Percentiles rank a stretch among this genome's conserved stretches.
phyloP scores from a whole-genome alignment of 202 grass and related monocot species.

The Zizania palustris region DNA sequence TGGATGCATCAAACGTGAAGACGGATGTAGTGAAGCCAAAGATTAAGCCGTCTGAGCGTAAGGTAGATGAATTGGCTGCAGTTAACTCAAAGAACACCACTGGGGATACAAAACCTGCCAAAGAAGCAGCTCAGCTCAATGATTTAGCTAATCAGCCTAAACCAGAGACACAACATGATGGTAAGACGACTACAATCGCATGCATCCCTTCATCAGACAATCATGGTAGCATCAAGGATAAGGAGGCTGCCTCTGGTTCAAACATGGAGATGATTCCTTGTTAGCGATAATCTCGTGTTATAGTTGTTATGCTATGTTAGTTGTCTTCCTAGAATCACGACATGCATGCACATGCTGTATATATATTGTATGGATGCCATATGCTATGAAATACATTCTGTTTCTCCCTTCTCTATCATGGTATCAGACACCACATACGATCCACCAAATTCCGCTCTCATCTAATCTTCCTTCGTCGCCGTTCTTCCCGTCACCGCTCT shows the following conservation, averaged over 20 bases:
- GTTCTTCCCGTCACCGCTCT: too few relatives aligned
- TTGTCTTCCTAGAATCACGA: too few relatives aligned
- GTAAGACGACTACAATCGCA: conserved; percentile 12
- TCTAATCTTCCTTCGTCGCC: too few relatives aligned
- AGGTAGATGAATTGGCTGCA: conserved; percentile 26
- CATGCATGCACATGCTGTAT: too few relatives aligned
- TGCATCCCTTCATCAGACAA: conserved; percentile 23
- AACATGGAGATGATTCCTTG: conserved; percentile 23
- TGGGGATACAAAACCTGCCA: conserved; percentile 7
- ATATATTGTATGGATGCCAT: too few relatives aligned
- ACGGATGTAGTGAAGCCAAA: conserved; percentile 19
- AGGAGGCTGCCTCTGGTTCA: conserved; percentile 28
- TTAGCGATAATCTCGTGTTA: too few relatives aligned
- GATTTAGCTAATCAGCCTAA: conserved; percentile 45
- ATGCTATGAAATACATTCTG: too few relatives aligned
- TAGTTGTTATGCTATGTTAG: too few relatives aligned
- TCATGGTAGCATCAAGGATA: conserved; percentile 38
- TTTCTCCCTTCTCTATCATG: too few relatives aligned
- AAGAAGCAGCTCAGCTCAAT: conserved; percentile 27
- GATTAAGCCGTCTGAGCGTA: conserved; percentile 37
- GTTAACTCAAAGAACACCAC: conserved; percentile 30
- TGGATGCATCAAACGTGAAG: conserved; percentile 27
- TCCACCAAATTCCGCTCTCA: too few relatives aligned
- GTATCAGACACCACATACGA: too few relatives aligned
- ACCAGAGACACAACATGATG: conserved; percentile 37